A percentile compares a stretch with the other conserved stretches of the same genome.
These are phyloP conservation scores for Liquidambar formosana DNA, from an alignment of 164 flowering plant genomes.

Conservation along the genomic window DNA sequence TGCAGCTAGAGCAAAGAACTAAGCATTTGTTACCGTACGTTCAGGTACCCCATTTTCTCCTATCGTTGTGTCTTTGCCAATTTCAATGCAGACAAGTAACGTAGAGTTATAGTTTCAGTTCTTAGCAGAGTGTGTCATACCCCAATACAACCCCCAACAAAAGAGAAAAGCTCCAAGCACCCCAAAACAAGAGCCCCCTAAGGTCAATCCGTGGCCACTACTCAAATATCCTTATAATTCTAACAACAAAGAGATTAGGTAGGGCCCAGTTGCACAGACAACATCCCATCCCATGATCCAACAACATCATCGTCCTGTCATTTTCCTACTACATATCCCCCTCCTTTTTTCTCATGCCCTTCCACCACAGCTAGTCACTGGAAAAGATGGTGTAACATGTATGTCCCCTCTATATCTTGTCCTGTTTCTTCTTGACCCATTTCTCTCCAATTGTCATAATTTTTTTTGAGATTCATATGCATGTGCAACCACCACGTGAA, in stretches of 20 bases:
- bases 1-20: too few species aligned
- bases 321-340: slow-evolving; percentile 6
- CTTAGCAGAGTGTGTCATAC: background rate
- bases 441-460: slow-evolving; percentile 1
- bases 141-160: background rate
- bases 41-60: too few species aligned
- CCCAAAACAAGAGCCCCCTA: background rate
- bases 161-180: background rate
- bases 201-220: background rate
- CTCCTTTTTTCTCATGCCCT: slow-evolving; percentile 1
- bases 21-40: too few species aligned
- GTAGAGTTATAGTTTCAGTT: background rate
- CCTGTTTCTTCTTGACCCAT: background rate
- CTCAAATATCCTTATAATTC: background rate
- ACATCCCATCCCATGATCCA: background rate
- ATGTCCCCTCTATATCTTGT: slow-evolving; percentile 4
- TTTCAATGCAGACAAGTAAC: slow-evolving; percentile 1
- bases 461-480: slow-evolving; percentile 1
- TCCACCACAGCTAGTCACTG: slow-evolving; percentile 9
- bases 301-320: slow-evolving; percentile 12
- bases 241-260: background rate
- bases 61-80: background rate
- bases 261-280: background rate
- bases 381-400: too few species aligned
- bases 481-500: slow-evolving; percentile 18